Percentiles rank a stretch among this genome's conserved stretches.
These are phyloP conservation scores for Diutina sp. DNA, from an alignment of 1,139 yeast genomes.

Conservation along the genomic window DNA sequence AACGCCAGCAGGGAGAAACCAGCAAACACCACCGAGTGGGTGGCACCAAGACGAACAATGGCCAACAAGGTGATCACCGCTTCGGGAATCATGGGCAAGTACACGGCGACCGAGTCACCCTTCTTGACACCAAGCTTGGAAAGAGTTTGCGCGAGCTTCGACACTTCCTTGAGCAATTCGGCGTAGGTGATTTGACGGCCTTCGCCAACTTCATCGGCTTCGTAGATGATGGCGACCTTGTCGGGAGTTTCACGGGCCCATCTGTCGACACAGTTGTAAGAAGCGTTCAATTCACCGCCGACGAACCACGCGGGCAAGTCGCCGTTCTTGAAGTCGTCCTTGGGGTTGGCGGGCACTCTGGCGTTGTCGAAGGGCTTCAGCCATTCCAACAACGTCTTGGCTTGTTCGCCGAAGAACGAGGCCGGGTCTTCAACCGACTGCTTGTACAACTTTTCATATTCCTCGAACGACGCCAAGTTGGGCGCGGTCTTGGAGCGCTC, in stretches of 20 bases:
- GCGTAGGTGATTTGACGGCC: slow-evolving; percentile 58
- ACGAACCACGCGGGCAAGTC: slow-evolving; percentile 70
- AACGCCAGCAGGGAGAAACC: slow-evolving; percentile 70
- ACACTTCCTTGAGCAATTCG: slow-evolving; percentile 57
- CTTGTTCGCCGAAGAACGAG: slow-evolving; percentile 52
- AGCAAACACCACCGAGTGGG: slow-evolving; percentile 77
- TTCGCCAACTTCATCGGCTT: slow-evolving; percentile 63
- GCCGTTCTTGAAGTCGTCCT: slow-evolving; percentile 45
- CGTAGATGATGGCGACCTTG: slow-evolving; percentile 68
- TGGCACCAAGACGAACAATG: slow-evolving; percentile 65
- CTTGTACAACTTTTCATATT: slow-evolving; percentile 47
- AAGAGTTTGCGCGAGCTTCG: slow-evolving; percentile 58
- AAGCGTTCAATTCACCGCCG: slow-evolving; percentile 66
- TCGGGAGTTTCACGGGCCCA: slow-evolving; percentile 63
- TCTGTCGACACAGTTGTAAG: slow-evolving; percentile 68
- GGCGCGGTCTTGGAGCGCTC: slow-evolving; percentile 39
- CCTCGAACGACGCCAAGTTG: slow-evolving; percentile 35
- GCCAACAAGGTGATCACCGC: slow-evolving; percentile 65
- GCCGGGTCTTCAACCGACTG: slow-evolving; percentile 59
- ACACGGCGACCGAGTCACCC: slow-evolving; percentile 79
- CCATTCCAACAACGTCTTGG: slow-evolving; percentile 50
- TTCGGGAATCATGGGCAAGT: slow-evolving; percentile 80
- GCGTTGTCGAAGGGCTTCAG: slow-evolving; percentile 22
- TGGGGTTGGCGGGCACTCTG: slow-evolving; percentile 37
- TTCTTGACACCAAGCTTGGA: slow-evolving; percentile 56